Conservation (phyloP, 768 basidiomycete species). For the Sporobolomyces roseus region DNA sequence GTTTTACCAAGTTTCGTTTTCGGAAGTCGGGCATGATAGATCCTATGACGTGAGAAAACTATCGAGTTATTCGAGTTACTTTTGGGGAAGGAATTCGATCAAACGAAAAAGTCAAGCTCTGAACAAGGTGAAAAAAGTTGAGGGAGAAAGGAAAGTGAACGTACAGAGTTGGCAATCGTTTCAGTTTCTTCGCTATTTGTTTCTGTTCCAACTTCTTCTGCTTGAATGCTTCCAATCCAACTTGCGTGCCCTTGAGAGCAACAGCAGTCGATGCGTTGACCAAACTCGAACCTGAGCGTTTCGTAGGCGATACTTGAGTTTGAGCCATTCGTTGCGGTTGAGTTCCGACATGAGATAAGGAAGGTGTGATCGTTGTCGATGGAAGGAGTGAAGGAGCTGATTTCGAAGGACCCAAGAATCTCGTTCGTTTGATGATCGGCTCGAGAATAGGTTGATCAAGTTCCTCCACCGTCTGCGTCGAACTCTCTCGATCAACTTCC, state of each 20-base stretch:
- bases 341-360: neutral
- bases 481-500: neutral
- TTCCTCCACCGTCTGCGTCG: too few relatives aligned
- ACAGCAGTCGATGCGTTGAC: too few relatives aligned
- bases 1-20: conserved; percentile 48
- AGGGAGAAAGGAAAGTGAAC: neutral
- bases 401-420: neutral
- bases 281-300: neutral
- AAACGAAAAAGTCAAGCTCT: too few relatives aligned
- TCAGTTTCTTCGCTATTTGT: too few relatives aligned
- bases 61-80: conserved; percentile 18
- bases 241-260: too few relatives aligned
- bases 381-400: conserved; percentile 5
- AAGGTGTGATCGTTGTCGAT: neutral
- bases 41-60: conserved; percentile 52
- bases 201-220: neutral
- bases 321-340: neutral
- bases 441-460: too few relatives aligned
- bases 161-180: neutral
- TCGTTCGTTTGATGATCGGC: neutral
- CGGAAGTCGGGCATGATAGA: conserved; percentile 66
- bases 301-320: neutral
- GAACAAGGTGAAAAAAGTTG: too few relatives aligned
- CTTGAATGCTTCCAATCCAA: neutral
- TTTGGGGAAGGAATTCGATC: too few relatives aligned